Evolutionary conservation across 164 flowering plant genomes (phyloP).

Genomic region (Aristolochia fimbriata): DNA sequence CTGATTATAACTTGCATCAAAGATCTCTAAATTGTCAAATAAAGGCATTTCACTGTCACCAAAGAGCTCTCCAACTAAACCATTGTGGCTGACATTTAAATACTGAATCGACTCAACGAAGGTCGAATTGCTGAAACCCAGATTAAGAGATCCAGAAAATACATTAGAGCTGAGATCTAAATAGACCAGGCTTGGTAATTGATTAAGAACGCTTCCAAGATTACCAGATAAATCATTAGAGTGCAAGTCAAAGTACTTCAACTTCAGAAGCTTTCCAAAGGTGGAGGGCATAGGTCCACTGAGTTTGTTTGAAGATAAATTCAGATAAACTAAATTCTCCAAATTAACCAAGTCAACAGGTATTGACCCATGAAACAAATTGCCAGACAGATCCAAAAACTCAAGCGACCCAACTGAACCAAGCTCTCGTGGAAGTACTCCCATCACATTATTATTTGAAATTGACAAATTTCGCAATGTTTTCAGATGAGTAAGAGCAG

Average conservation of each 20-base stretch:
- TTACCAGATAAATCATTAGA: slow-evolving; percentile 44
- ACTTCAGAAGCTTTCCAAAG: slow-evolving; percentile 23
- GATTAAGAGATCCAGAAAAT: slow-evolving; percentile 43
- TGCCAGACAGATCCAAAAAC: slow-evolving; percentile 45
- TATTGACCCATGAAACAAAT: slow-evolving; percentile 38
- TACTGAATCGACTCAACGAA: slow-evolving; percentile 42
- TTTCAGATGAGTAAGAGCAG: slow-evolving; percentile 26
- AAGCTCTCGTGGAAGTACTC: slow-evolving; percentile 24
- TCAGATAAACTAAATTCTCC: slow-evolving; percentile 30
- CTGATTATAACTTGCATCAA: slow-evolving; percentile 60
- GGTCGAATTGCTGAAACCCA: slow-evolving; percentile 30
- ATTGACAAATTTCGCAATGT: slow-evolving; percentile 42
- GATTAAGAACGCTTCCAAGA: slow-evolving; percentile 28
- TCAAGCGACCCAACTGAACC: slow-evolving; percentile 28
- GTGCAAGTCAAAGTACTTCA: slow-evolving; percentile 47
- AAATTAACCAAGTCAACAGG: slow-evolving; percentile 27
- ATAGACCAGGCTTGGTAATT: slow-evolving; percentile 28
- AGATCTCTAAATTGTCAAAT: slow-evolving; percentile 57
- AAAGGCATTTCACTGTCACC: slow-evolving; percentile 53
- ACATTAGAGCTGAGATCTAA: slow-evolving; percentile 55
- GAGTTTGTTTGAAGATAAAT: slow-evolving; percentile 46
- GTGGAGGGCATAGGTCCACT: slow-evolving; percentile 37
- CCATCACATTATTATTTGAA: slow-evolving; percentile 41
- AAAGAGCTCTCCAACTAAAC: slow-evolving; percentile 50
- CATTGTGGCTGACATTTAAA: slow-evolving; percentile 51